phyloP scores from a whole-genome alignment of 2,329 filamentous ascomycete genomes.

The Ophiostoma angusticollis region DNA sequence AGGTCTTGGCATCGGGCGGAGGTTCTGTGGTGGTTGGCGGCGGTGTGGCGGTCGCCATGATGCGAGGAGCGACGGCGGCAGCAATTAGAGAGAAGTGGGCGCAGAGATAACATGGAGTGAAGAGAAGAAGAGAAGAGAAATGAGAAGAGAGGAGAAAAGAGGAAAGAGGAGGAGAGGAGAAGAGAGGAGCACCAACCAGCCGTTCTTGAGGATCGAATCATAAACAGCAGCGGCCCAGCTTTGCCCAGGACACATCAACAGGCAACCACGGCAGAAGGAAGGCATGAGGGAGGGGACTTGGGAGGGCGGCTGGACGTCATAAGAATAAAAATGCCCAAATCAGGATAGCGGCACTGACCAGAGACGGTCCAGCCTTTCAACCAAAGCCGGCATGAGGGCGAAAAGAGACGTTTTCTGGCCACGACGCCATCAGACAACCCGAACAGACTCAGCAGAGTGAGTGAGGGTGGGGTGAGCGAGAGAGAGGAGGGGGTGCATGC shows the following conservation, averaged over 20 bases:
- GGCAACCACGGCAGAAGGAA: constrained; percentile 6
- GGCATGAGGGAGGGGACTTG: not conserved
- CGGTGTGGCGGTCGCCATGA: constrained; percentile 10
- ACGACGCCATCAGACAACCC: too few relatives aligned
- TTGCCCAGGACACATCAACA: too few relatives aligned
- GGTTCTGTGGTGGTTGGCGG: constrained; percentile 12
- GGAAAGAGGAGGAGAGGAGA: not conserved
- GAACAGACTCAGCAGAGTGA: too few relatives aligned
- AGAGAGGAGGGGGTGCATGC: too few relatives aligned
- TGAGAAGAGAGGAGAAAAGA: not conserved
- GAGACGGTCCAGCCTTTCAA: too few relatives aligned
- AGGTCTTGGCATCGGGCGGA: constrained; percentile 21
- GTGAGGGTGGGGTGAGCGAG: too few relatives aligned
- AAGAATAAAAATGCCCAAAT: too few relatives aligned
- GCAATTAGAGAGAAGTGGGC: not conserved
- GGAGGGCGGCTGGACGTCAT: not conserved
- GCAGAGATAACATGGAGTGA: not conserved
- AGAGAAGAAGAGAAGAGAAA: not conserved
- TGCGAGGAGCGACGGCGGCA: constrained; percentile 3
- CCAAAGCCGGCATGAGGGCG: too few relatives aligned
- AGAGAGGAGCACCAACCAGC: not conserved
- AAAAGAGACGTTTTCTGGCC: too few relatives aligned
- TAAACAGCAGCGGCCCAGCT: too few relatives aligned
- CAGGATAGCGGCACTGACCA: too few relatives aligned
- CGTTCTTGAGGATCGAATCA: not conserved